phyloP scores from a whole-genome alignment of 2,329 filamentous ascomycete species.

The Aureobasidium sp. region DNA sequence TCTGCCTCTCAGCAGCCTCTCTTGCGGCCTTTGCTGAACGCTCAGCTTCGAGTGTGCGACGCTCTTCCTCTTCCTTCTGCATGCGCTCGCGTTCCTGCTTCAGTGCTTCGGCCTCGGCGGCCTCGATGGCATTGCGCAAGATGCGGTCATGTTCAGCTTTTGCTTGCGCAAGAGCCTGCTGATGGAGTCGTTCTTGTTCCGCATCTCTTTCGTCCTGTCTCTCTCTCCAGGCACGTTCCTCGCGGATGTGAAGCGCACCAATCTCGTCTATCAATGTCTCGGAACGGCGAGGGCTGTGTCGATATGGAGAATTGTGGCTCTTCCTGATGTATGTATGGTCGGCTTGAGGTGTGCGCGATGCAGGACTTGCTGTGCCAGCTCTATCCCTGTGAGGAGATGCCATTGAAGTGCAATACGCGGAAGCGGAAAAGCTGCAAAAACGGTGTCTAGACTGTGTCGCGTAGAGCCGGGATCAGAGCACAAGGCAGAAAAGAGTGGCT shows the following conservation, averaged over 20 bases:
- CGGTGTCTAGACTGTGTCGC: not conserved
- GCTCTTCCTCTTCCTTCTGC: constrained; percentile 31
- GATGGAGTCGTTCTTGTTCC: constrained; percentile 57
- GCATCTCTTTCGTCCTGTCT: constrained; percentile 56
- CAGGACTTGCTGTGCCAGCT: constrained; percentile 6
- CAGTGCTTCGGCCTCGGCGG: constrained; percentile 42
- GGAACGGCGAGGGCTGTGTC: constrained; percentile 21
- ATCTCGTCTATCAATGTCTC: constrained; percentile 31
- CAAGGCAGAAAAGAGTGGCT: not conserved
- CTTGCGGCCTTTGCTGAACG: constrained; percentile 38
- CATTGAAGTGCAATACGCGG: not conserved
- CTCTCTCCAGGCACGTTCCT: constrained; percentile 45
- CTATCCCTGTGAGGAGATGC: not conserved
- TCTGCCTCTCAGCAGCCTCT: constrained; percentile 31
- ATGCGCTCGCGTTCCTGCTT: constrained; percentile 33
- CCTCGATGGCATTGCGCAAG: constrained; percentile 47
- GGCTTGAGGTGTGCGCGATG: not conserved
- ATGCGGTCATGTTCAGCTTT: constrained; percentile 62
- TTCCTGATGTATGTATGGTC: not conserved
- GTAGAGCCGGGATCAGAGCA: not conserved
- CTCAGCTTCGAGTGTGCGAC: constrained; percentile 34
- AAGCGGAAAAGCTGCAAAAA: not conserved
- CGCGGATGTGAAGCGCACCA: constrained; percentile 35
- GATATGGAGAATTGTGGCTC: constrained; percentile 15
- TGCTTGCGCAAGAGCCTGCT: constrained; percentile 59